Evolutionary conservation across 2,329 filamentous ascomycete species (phyloP).

Genomic region (Penicillium sumatraense): DNA sequence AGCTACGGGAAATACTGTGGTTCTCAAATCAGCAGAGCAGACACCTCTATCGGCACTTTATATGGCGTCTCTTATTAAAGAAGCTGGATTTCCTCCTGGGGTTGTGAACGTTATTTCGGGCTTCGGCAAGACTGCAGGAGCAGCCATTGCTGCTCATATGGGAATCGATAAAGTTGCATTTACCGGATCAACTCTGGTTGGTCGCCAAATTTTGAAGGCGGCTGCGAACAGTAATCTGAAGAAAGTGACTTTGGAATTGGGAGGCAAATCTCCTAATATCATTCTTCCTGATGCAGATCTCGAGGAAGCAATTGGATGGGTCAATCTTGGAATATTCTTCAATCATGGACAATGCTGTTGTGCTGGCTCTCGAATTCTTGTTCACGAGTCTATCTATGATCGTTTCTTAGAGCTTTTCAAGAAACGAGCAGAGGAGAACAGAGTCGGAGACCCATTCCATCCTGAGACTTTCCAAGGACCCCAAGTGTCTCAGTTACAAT

Average conservation of each 20-base stretch:
- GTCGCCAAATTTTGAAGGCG: constrained; percentile 10
- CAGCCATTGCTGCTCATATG: neutral
- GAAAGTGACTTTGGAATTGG: neutral
- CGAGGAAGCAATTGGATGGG: neutral
- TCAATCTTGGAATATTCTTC: neutral
- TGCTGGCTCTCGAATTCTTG: neutral
- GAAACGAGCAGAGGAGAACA: neutral
- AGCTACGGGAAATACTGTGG: constrained; percentile 12
- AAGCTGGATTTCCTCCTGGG: neutral
- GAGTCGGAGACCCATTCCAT: constrained; percentile 63
- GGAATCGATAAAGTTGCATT: constrained; percentile 13
- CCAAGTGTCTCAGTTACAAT: constrained; percentile 70
- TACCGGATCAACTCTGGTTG: constrained; percentile 12
- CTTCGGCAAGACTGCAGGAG: neutral
- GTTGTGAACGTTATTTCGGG: neutral
- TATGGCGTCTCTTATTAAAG: neutral
- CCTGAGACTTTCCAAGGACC: constrained; percentile 36
- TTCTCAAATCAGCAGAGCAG: constrained; percentile 10
- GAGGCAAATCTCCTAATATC: neutral
- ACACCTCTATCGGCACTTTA: neutral
- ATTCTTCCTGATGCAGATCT: neutral
- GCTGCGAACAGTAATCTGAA: constrained; percentile 1
- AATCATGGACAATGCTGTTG: neutral
- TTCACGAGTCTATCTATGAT: constrained; percentile 1
- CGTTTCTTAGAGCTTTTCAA: neutral